Percentiles rank a stretch among this genome's conserved stretches.
Conservation (phyloP, 805 yeast species). For the Yarrowia sp. region DNA sequence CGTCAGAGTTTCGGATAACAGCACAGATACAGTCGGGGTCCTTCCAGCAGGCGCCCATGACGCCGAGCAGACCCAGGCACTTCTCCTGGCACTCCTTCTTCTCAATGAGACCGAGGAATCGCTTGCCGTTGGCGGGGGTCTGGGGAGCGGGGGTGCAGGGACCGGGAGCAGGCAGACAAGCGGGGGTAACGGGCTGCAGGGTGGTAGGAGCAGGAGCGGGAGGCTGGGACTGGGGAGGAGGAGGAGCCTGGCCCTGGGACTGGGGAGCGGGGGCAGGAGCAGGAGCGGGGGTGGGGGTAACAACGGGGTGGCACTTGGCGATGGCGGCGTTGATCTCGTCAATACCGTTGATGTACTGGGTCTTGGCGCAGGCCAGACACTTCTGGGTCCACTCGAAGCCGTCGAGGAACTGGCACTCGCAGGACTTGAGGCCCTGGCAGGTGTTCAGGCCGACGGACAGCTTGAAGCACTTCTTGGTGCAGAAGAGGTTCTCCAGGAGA, state of each 20-base stretch:
- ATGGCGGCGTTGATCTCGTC: slow-evolving; percentile 38
- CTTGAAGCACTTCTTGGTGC: slow-evolving; percentile 38
- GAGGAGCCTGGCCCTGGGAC: slow-evolving; percentile 1
- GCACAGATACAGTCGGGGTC: slow-evolving; percentile 36
- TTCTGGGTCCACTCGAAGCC: slow-evolving; percentile 34
- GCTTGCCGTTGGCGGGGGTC: slow-evolving; percentile 30
- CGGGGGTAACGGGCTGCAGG: slow-evolving; percentile 19
- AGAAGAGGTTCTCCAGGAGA: slow-evolving; percentile 29
- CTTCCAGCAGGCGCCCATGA: slow-evolving; percentile 36
- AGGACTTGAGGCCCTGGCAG: slow-evolving; percentile 36
- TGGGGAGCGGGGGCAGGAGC: slow-evolving; percentile 12
- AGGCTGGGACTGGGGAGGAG: background rate
- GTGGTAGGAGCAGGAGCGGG: slow-evolving; percentile 22
- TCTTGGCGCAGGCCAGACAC: slow-evolving; percentile 36
- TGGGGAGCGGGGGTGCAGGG: slow-evolving; percentile 31
- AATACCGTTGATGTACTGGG: slow-evolving; percentile 35
- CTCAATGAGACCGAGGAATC: slow-evolving; percentile 25
- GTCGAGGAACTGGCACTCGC: slow-evolving; percentile 38
- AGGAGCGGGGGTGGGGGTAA: slow-evolving; percentile 9
- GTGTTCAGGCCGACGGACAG: slow-evolving; percentile 35
- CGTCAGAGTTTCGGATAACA: slow-evolving; percentile 32
- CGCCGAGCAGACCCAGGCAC: slow-evolving; percentile 25
- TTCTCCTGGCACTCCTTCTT: slow-evolving; percentile 33
- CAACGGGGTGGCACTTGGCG: slow-evolving; percentile 38
- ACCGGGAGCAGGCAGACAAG: slow-evolving; percentile 29